Base-by-base conservation (phyloP, 2,329 filamentous ascomycete species). In the Hymenoscyphus infarciens region DNA sequence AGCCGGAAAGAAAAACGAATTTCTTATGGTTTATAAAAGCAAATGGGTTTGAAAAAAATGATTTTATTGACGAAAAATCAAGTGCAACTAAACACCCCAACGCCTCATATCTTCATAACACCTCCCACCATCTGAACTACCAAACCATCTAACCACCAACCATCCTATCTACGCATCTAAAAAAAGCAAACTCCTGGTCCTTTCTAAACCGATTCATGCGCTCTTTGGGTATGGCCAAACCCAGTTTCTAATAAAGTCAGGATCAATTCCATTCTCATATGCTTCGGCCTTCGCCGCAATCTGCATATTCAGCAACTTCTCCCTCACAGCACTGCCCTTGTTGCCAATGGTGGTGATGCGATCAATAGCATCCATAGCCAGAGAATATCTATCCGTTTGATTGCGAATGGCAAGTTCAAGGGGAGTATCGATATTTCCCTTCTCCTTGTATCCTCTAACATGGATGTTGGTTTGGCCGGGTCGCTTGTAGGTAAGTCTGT, bases 341-440 rank as follows among this genome's bases (percentile, higher is more conserved):
- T 91, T 91, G 16, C 83, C 81, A 35, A 92, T 76, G 1, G 77
- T 75, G 7, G 81, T 79, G 70, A 91, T 83, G 66, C 83, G 82
- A 70, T 92, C 89, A 63, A 93, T 88, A 15, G 89, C 90, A 70
- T 89, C 85, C 64, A 93, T 91, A 10, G 90, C 89, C 42, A 93
- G 77, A 68, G 86, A 90, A 77, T 89, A 93, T 31, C 90, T 82
- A 76, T 93, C 90, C 0, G 89, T 90, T 70, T 87, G 82, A 76
- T 93, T 93, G 64, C 89, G 82, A 72, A 92, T 90, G 31, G 89
- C 89, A 66, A 93, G 78, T 76, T 92, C 89, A 22, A 92, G 84
- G 1, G 89, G 90, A 0, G 90, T 92, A 73, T 93, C 88, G 69
- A 92, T 92, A 74, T 92, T 93, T 56, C 90, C 90, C 82, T 93